Base-by-base conservation (phyloP, 768 basidiomycete species). In the Serendipita sp. region DNA sequence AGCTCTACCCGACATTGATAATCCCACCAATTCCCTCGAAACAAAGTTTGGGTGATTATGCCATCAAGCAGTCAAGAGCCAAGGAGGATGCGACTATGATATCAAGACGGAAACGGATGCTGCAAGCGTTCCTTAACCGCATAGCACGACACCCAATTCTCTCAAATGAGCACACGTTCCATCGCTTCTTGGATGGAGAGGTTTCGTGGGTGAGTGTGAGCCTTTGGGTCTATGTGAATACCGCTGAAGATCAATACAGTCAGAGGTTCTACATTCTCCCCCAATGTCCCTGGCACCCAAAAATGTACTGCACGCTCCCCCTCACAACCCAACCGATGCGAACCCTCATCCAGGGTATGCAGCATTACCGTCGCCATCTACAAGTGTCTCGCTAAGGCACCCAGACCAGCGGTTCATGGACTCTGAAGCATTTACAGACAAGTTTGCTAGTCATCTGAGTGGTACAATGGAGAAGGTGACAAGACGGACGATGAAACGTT, bases 21-120 rank as follows among this genome's bases (percentile, higher is more conserved):
- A 87, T 99, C 66, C 95, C 96, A 2, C 96, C 96, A 47, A 96
- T 99, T 63, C 96, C 96, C 2, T 93, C 90, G 0, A 98, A 99
- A 75, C 92, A 98, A 75, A 88, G 88, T 1, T 79, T 99, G 45
- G 84, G 91, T 5, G 96, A 98, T 70, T 99, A 99, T 78, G 96
- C 96, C 1, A 87, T 93, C 67, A 98, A 97, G 75, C 93, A 93
- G 71, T 86, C 82, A 13, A 96, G 95, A 74, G 96, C 95, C 28
- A 97, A 95, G 72, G 96, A 99, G 71, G 96, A 99, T 73, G 84
- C 85, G 2, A 81, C 87, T 0, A 83, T 98, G 78, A 97, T 99
- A 72, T 83, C 91, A 1, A 80, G 90, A 68, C 81, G 96, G 67
- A 95, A 92, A 74, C 85, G 96, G 56, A 91, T 97, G 86, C 78